These are phyloP conservation scores for Hyaloscypha bicolor DNA, from an alignment of 495 filamentous ascomycete genomes.

Conservation along the genomic window DNA sequence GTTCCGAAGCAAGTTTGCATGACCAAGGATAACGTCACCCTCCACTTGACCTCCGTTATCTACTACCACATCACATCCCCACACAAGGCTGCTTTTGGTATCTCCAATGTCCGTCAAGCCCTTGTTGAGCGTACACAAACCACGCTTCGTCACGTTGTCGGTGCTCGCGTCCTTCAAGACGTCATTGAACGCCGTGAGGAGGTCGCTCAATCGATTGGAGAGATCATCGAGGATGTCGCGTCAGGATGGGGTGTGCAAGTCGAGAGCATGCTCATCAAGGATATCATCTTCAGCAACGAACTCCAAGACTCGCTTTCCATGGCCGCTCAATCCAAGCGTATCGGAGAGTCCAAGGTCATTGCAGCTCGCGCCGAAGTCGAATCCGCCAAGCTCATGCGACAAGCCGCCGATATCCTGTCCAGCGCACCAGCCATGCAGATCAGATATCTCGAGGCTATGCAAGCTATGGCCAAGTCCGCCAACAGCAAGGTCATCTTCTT, in stretches of 20 bases:
- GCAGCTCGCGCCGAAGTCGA: slow-evolving; percentile 97
- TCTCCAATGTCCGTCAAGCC: slow-evolving; percentile 89
- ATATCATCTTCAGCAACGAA: slow-evolving; percentile 96
- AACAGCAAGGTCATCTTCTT: slow-evolving; percentile 98
- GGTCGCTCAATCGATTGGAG: slow-evolving; percentile 88
- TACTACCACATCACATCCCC: slow-evolving; percentile 97
- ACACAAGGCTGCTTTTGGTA: slow-evolving; percentile 97
- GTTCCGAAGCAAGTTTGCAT: slow-evolving; percentile 97
- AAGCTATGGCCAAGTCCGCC: slow-evolving; percentile 95
- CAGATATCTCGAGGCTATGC: slow-evolving; percentile 98
- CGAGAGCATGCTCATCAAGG: slow-evolving; percentile 99
- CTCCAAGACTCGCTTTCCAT: slow-evolving; percentile 98
- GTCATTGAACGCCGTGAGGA: slow-evolving; percentile 99
- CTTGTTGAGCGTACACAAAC: slow-evolving; percentile 98
- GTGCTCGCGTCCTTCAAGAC: slow-evolving; percentile 94
- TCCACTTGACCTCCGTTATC: slow-evolving; percentile 94
- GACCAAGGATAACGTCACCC: slow-evolving; percentile 98
- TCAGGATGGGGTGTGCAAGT: slow-evolving; percentile 93
- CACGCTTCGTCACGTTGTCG: slow-evolving; percentile 95
- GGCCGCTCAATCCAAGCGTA: slow-evolving; percentile 99
- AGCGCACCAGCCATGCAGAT: slow-evolving; percentile 99
- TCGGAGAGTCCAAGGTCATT: slow-evolving; percentile 98
- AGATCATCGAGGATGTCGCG: slow-evolving; percentile 97
- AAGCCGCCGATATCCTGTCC: slow-evolving; percentile 93
- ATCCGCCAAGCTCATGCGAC: slow-evolving; percentile 94